Evolutionary conservation across 306 rosid species (phyloP).

Genomic region (Quercus alba): DNA sequence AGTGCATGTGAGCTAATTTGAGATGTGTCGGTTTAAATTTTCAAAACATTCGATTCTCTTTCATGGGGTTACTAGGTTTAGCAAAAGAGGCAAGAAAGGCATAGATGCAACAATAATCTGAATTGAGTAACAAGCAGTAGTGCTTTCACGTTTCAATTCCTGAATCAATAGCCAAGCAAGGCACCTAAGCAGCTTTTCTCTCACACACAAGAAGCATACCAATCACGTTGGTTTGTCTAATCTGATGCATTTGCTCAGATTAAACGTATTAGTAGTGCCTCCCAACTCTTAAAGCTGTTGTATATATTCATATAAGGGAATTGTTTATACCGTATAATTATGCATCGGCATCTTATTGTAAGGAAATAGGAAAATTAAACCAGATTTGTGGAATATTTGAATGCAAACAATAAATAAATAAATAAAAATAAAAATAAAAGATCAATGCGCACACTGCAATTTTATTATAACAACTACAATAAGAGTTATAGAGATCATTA

Average conservation of each 20-base stretch:
- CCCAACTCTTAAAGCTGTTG: too few species aligned
- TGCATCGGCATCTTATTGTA: too few species aligned
- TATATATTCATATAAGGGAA: too few species aligned
- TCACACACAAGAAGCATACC: not conserved
- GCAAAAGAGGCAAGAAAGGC: conserved; percentile 18
- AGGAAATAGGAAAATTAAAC: too few species aligned
- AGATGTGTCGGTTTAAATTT: not conserved
- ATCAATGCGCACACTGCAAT: too few species aligned
- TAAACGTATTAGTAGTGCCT: too few species aligned
- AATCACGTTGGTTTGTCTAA: not conserved
- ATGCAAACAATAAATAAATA: too few species aligned
- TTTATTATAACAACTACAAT: too few species aligned
- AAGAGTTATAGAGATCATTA: too few species aligned
- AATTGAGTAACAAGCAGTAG: not conserved
- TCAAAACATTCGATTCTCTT: not conserved
- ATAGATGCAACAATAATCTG: not conserved
- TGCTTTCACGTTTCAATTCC: not conserved
- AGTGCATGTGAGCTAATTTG: not conserved
- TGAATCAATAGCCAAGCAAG: conserved; percentile 14
- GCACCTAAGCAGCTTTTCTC: conserved; percentile 5
- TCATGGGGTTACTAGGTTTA: not conserved
- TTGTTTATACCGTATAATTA: too few species aligned
- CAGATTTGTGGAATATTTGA: too few species aligned
- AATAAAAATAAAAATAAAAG: too few species aligned
- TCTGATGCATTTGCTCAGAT: not conserved